A percentile compares a stretch with the other conserved stretches of the same genome.
Conservation (phyloP, 331 rosid genomes). For the Phaseolus coccineus region DNA sequence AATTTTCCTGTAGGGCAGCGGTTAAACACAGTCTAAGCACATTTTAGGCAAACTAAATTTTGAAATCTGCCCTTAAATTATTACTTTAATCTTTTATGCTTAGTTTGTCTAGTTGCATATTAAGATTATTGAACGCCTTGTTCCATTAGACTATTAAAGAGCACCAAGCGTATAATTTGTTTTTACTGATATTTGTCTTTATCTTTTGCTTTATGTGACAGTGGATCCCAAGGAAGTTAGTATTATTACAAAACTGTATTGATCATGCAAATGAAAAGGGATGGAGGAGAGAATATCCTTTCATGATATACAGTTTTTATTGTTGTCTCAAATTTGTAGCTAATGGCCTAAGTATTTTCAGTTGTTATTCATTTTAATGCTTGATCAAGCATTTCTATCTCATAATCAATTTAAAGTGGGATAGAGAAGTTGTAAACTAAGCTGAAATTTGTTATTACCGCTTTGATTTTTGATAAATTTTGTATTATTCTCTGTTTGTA, state of each 20-base stretch:
- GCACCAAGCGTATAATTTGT: not conserved
- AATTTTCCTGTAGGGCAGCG: conserved; percentile 10
- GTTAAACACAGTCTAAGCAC: conserved; percentile 25
- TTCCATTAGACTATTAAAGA: conserved; percentile 29
- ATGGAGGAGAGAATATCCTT: conserved; percentile 92
- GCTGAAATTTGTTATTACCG: conserved; percentile 10
- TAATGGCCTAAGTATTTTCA: conserved; percentile 25
- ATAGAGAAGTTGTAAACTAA: not conserved
- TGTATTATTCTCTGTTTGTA: conserved; percentile 7
- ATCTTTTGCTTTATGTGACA: conserved; percentile 45
- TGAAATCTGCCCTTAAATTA: conserved; percentile 30
- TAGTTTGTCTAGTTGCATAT: conserved; percentile 28
- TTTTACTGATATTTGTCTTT: conserved; percentile 31
- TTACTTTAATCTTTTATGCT: conserved; percentile 12
- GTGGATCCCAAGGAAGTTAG: conserved; percentile 78
- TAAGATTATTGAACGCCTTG: conserved; percentile 28
- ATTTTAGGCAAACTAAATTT: conserved; percentile 25
- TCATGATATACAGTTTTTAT: conserved; percentile 19
- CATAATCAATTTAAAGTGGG: conserved; percentile 1
- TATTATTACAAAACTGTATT: conserved; percentile 65
- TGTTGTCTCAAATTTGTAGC: conserved; percentile 16
- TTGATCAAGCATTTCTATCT: conserved; percentile 22
- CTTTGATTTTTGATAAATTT: conserved; percentile 6
- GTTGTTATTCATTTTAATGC: conserved; percentile 41
- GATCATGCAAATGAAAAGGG: conserved; percentile 93